Evolutionary conservation across 495 filamentous ascomycete species (phyloP), one percentile per base, ranked within the genome.

Genomic region (Trichocladium uniseriatum): DNA sequence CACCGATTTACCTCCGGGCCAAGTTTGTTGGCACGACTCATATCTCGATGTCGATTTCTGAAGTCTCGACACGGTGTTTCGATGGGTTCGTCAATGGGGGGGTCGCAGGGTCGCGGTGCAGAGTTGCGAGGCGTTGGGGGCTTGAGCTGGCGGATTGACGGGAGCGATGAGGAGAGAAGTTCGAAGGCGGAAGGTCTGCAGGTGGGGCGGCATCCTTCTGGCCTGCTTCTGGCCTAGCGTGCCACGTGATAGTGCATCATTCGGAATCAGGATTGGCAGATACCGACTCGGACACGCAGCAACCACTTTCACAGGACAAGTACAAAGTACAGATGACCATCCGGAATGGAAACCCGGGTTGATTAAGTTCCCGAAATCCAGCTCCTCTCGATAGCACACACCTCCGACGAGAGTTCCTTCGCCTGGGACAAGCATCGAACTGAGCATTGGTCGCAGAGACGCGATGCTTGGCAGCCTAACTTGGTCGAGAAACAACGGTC

Each of bases 1-100:
- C 75, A 89, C 84, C 87, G 81, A 77, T 94, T 94, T 73, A 91
- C 89, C 84, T 95, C 88, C 67, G 89, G 87, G 72, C 89, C 87
- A 74, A 94, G 83, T 77, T 95, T 94, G 62, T 79, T 80, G 69
- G 75, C 80, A 63, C 83, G 81, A 79, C 78, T 87, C 83, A 87
- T 87, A 75, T 73, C 78, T 83, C 75, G 67, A 64, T 68, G 62
- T 43, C 61, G 55, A 59, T 59, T 32, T 54, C 18, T 37, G 35
- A 35, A 43, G 41, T 31, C 31, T 59, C 62, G 58, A 61, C 59
- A 53, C 62, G 57, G 22, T 41, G 14, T 47, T 49, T 52, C 37
- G 51, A 44, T 52, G 46, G 48, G 44, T 38, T 42, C 38, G 54
- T 53, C 39, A 38, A 53, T 52, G 38, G 52, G 48, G 35, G 44